Conservation (phyloP, 2,329 filamentous ascomycete species). For the Colletotrichum spaethianum region DNA sequence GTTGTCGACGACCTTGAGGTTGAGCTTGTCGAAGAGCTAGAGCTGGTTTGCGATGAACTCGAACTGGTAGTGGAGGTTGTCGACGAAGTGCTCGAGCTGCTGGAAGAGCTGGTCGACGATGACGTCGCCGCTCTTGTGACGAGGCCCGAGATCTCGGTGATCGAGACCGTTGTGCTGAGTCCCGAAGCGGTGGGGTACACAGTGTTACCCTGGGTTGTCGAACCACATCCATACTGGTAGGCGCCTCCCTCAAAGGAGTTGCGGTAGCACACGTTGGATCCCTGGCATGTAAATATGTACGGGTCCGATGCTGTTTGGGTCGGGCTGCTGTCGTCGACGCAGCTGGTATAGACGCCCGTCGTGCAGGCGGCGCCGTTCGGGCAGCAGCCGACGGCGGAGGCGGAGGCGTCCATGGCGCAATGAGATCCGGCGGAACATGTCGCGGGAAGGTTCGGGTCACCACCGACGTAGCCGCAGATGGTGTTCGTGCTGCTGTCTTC, state of each 20-base stretch:
- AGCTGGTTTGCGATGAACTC: conserved; percentile 11
- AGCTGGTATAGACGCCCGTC: conserved; percentile 70
- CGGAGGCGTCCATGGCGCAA: conserved; percentile 67
- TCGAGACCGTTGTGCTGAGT: conserved; percentile 50
- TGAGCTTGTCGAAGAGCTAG: conserved; percentile 39
- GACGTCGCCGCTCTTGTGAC: conserved; percentile 52
- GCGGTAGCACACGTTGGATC: conserved; percentile 66
- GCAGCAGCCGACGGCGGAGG: conserved; percentile 69
- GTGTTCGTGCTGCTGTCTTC: conserved; percentile 58
- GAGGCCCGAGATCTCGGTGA: conserved; percentile 57
- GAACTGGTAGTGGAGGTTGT: conserved; percentile 8
- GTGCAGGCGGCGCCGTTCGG: conserved; percentile 66
- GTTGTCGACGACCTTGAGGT: background rate
- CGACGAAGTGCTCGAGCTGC: conserved; percentile 37
- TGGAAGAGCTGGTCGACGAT: conserved; percentile 40
- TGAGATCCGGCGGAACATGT: conserved; percentile 72
- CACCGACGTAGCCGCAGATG: conserved; percentile 71
- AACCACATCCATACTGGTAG: conserved; percentile 71
- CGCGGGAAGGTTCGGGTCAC: conserved; percentile 65
- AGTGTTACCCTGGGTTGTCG: conserved; percentile 62
- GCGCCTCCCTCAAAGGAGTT: conserved; percentile 70
- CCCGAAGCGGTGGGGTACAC: conserved; percentile 64
- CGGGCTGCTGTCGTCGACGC: conserved; percentile 66
- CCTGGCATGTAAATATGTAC: conserved; percentile 70
- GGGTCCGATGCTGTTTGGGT: conserved; percentile 67